A percentile compares a stretch with the other conserved stretches of the same genome.
phyloP scores from a whole-genome alignment of 1,284 basidiomycete species.

The Rhodotorula sp. region DNA sequence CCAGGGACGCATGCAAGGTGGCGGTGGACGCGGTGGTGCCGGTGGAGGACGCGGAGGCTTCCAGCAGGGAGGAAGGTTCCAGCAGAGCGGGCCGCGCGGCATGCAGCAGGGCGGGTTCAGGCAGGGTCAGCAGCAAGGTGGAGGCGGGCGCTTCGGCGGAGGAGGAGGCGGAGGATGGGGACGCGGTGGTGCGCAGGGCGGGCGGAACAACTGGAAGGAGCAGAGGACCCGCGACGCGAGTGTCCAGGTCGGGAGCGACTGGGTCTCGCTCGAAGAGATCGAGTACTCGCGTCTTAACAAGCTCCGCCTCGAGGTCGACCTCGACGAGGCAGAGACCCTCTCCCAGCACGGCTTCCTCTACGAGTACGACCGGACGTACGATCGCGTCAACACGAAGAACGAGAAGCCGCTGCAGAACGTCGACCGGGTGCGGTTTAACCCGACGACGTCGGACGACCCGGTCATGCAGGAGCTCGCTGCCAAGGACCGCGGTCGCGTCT shows the following conservation, averaged over 20 bases:
- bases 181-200: slow-evolving; percentile 38
- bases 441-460: slow-evolving; percentile 95
- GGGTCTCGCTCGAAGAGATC: slow-evolving; percentile 94
- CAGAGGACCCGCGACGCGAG: slow-evolving; percentile 90
- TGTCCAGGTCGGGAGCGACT: slow-evolving; percentile 85
- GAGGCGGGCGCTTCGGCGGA: no score
- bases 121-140: not conserved
- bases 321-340: slow-evolving; percentile 74
- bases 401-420: slow-evolving; percentile 86
- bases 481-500: slow-evolving; percentile 78
- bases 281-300: slow-evolving; percentile 93
- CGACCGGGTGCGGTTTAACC: slow-evolving; percentile 96
- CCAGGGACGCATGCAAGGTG: slow-evolving; percentile 37
- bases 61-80: slow-evolving; percentile 36
- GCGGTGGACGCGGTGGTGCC: slow-evolving; percentile 56
- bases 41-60: slow-evolving; percentile 60
- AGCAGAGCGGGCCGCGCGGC: slow-evolving; percentile 29
- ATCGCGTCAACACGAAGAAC: slow-evolving; percentile 90
- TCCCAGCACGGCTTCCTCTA: slow-evolving; percentile 86
- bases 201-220: slow-evolving; percentile 62
- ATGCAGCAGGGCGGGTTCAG: not conserved
- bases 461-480: slow-evolving; percentile 84
- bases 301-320: slow-evolving; percentile 79
- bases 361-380: slow-evolving; percentile 92
- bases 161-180: no score